These are phyloP conservation scores for Penicillium soppii DNA, from an alignment of 495 filamentous ascomycete genomes.

Conservation along the genomic window DNA sequence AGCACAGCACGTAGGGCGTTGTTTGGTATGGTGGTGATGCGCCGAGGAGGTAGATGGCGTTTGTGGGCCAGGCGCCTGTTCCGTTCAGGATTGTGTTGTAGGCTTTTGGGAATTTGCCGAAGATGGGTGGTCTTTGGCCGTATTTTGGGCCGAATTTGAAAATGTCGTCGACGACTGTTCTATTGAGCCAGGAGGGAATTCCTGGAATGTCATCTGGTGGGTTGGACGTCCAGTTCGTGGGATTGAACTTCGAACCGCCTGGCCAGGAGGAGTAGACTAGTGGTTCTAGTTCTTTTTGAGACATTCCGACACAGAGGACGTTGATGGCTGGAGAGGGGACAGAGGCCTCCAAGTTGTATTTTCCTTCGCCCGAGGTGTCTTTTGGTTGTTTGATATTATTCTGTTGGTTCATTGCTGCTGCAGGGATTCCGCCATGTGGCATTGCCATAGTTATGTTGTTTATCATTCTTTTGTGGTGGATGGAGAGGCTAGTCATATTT, in stretches of 20 bases:
- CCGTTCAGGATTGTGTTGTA: constrained; percentile 67
- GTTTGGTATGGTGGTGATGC: constrained; percentile 31
- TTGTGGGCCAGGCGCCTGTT: constrained; percentile 34
- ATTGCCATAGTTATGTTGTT: constrained; percentile 75
- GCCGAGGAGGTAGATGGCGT: constrained; percentile 64
- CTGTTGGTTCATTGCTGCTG: constrained; percentile 53
- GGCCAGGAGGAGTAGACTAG: constrained; percentile 62
- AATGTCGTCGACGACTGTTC: constrained; percentile 64
- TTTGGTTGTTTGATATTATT: constrained; percentile 68
- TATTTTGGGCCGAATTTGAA: constrained; percentile 61
- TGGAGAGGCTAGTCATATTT: constrained; percentile 47
- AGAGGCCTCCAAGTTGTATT: constrained; percentile 62
- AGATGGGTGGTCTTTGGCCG: constrained; percentile 57
- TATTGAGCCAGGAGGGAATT: constrained; percentile 45
- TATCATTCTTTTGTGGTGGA: constrained; percentile 49
- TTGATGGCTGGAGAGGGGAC: constrained; percentile 66
- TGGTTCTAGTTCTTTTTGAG: constrained; percentile 53
- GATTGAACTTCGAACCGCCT: constrained; percentile 35
- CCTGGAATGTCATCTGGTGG: constrained; percentile 21
- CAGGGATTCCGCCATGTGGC: constrained; percentile 66
- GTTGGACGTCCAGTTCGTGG: constrained; percentile 24
- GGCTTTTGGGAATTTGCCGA: constrained; percentile 57
- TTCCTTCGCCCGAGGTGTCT: constrained; percentile 61
- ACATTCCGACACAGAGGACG: constrained; percentile 67
- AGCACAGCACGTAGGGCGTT: constrained; percentile 62